Evolutionary conservation across 2,329 filamentous ascomycete species (phyloP), one percentile per base, ranked within the genome.

Genomic region (Neopestalotiopsis sp.): DNA sequence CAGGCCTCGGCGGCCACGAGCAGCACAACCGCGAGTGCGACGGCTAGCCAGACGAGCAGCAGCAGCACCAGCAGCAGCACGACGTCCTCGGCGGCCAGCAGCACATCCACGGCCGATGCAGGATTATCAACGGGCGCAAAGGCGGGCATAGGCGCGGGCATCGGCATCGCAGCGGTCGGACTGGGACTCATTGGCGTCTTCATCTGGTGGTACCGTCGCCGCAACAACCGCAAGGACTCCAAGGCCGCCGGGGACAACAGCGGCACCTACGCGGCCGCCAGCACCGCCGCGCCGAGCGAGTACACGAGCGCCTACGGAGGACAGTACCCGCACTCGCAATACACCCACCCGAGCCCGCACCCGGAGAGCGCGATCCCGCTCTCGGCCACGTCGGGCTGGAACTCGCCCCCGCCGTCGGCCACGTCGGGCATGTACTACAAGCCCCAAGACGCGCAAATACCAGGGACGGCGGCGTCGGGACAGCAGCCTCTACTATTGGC

Each of bases 111-210:
- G 10, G 61, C 71, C 4, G 69, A 66, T 20, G 69, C 38, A 17
- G 70, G 74, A 9, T 76, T 85, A 13, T 79, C 80, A 4, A 79
- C 77, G 0, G 76, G 76, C 5, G 77, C 79, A 4, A 83, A 80
- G 24, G 77, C 83, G 58, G 83, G 81, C 10, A 76, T 85, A 10
- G 82, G 79, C 5, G 77, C 82, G 0, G 83, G 82, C 12, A 76
- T 79, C 2, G 76, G 70, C 20, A 74, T 78, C 42, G 79, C 77
- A 5, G 69, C 66, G 13, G 63, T 76, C 17, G 74, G 70, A 0
- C 69, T 73, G 1, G 69, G 70, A 1, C 69, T 78, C 7, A 68
- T 71, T 2, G 75, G 65, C 7, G 76, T 76, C 71, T 78, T 79
- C 69, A 71, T 79, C 49, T 77, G 72, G 71, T 59, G 69, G 20